phyloP scores from a whole-genome alignment of 2,329 filamentous ascomycete genomes.

The Trichoderma citrinoviride region DNA sequence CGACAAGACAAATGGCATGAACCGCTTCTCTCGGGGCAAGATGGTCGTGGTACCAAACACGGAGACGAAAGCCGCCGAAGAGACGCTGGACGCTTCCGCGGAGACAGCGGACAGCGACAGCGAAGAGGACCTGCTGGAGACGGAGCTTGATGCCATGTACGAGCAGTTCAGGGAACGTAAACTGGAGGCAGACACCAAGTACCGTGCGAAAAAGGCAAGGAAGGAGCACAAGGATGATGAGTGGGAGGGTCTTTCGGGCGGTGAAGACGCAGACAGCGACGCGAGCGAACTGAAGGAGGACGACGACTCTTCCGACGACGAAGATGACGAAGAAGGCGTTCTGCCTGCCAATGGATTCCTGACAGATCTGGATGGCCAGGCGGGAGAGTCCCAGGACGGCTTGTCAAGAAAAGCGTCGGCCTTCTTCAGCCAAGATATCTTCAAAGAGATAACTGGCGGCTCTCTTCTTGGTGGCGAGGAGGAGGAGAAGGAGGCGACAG shows the following conservation, averaged over 20 bases:
- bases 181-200: constrained; percentile 79
- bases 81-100: constrained; percentile 52
- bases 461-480: constrained; percentile 51
- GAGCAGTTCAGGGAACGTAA: constrained; percentile 78
- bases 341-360: constrained; percentile 33
- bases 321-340: constrained; percentile 26
- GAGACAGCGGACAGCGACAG: constrained; percentile 66
- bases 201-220: constrained; percentile 83
- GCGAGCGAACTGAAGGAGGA: constrained; percentile 59
- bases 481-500: constrained; percentile 34
- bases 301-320: constrained; percentile 38
- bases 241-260: constrained; percentile 83
- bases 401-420: constrained; percentile 81
- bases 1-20: constrained; percentile 69
- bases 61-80: constrained; percentile 56
- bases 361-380: constrained; percentile 39
- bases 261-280: constrained; percentile 53
- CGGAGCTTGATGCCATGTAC: constrained; percentile 85
- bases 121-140: constrained; percentile 78
- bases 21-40: constrained; percentile 63
- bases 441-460: constrained; percentile 70
- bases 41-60: constrained; percentile 67
- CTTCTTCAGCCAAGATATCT: constrained; percentile 95
- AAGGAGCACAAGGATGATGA: constrained; percentile 80
- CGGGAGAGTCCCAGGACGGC: constrained; percentile 43